Percentiles rank a stretch among this genome's conserved stretches.
Conservation (phyloP, 306 rosid genomes). For the Coriaria nepalensis region DNA sequence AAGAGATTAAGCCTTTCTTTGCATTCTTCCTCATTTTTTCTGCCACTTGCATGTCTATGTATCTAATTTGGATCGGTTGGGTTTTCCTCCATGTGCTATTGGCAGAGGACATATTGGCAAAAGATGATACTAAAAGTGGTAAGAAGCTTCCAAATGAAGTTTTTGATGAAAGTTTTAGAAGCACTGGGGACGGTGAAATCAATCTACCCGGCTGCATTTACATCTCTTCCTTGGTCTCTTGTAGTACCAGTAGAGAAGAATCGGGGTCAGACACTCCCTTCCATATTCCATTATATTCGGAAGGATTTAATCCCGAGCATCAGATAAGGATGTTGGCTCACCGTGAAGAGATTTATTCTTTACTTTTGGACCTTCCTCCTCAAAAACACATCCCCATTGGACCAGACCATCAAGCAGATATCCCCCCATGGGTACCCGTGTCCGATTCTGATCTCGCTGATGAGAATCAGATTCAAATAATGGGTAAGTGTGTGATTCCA, state of each 20-base stretch:
- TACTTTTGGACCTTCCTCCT: constrained; percentile 53
- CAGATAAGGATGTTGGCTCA: constrained; percentile 43
- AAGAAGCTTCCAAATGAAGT: constrained; percentile 34
- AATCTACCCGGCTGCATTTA: constrained; percentile 31
- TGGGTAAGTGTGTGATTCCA: constrained; percentile 63
- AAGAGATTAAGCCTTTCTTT: too few relatives aligned
- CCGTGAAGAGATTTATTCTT: constrained; percentile 50
- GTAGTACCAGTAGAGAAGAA: constrained; percentile 26
- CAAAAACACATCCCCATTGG: constrained; percentile 55
- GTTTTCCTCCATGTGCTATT: constrained; percentile 20
- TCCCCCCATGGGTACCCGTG: constrained; percentile 42
- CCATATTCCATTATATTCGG: constrained; percentile 36
- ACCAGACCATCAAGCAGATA: constrained; percentile 54
- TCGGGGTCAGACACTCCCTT: constrained; percentile 22
- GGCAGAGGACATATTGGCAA: constrained; percentile 42
- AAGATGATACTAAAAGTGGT: constrained; percentile 26
- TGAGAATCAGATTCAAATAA: constrained; percentile 29
- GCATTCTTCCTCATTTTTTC: too few relatives aligned
- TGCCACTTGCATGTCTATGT: too few relatives aligned
- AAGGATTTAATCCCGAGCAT: constrained; percentile 39
- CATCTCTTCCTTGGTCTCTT: constrained; percentile 40
- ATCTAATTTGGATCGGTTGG: too few relatives aligned
- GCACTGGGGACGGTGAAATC: constrained; percentile 27
- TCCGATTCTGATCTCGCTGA: constrained; percentile 15
- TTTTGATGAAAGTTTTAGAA: constrained; percentile 25